Conservation (phyloP, 192 early-diverging fungal species). For the Coemansia erecta region DNA sequence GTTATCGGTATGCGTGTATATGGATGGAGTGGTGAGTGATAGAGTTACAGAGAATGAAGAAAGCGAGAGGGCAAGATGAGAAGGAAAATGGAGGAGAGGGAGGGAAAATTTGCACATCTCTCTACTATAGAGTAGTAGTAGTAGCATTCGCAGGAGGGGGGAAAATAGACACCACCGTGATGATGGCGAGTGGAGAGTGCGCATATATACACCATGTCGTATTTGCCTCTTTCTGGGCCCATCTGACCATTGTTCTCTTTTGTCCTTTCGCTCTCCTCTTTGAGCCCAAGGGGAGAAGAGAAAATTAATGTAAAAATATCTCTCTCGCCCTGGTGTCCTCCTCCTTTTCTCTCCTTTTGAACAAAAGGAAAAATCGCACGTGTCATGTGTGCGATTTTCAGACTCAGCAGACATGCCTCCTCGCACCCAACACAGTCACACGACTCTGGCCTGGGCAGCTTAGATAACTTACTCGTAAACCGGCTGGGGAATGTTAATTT, state of each 20-base stretch:
- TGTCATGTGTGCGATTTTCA: too few species aligned
- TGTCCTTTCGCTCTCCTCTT: too few species aligned
- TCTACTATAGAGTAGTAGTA: too few species aligned
- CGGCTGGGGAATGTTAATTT: slow-evolving; percentile 67
- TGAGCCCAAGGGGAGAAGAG: neutral
- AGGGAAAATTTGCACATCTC: neutral
- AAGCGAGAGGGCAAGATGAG: neutral
- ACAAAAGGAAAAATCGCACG: too few species aligned
- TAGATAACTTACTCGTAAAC: slow-evolving; percentile 35
- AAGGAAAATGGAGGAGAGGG: neutral
- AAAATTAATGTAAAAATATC: neutral
- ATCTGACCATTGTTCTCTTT: too few species aligned
- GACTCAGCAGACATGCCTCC: neutral
- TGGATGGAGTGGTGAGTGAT: neutral
- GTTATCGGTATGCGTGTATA: neutral
- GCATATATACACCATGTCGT: too few species aligned
- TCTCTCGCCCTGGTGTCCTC: too few species aligned
- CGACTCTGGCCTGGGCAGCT: neutral
- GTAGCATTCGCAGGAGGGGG: too few species aligned
- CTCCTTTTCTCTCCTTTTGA: neutral
- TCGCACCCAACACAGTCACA: neutral
- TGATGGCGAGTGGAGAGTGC: too few species aligned
- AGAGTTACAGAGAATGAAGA: neutral
- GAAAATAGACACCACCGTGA: too few species aligned
- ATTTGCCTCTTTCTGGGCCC: too few species aligned